phyloP scores from a whole-genome alignment of 1,139 yeast species.

The Yamadazyma kanchanaburiensis region DNA sequence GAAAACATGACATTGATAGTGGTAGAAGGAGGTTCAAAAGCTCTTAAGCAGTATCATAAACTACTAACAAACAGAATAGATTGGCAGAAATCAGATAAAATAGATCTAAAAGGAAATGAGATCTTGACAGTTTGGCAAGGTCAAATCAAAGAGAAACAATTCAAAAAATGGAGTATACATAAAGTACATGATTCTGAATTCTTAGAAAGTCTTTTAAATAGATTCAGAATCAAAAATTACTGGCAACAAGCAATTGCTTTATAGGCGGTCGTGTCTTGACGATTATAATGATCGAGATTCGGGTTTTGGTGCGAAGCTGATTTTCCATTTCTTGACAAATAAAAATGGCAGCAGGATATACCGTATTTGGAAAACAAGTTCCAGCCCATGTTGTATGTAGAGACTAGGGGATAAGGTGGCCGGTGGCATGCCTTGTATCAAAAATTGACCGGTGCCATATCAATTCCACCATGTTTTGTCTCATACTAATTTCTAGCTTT shows the following conservation, averaged over 20 bases:
- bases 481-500: conserved; percentile 30
- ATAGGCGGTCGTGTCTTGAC: too few relatives aligned
- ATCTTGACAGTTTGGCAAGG: conserved; percentile 78
- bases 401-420: not conserved
- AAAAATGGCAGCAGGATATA: conserved; percentile 65
- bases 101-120: conserved; percentile 44
- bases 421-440: too few relatives aligned
- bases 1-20: conserved; percentile 56
- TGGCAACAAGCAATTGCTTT: conserved; percentile 57
- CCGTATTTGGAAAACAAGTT: conserved; percentile 60
- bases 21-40: conserved; percentile 69
- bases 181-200: conserved; percentile 51
- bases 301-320: too few relatives aligned
- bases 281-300: too few relatives aligned
- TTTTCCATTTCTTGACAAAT: too few relatives aligned
- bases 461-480: conserved; percentile 1
- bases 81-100: conserved; percentile 54
- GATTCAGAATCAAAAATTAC: conserved; percentile 55
- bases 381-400: conserved; percentile 61
- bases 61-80: conserved; percentile 60
- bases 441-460: not conserved
- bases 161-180: conserved; percentile 61
- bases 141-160: conserved; percentile 48
- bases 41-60: conserved; percentile 59
- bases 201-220: conserved; percentile 46